These are phyloP conservation scores for Lactifluus volemus DNA, from an alignment of 768 basidiomycete species.

Conservation along the genomic window DNA sequence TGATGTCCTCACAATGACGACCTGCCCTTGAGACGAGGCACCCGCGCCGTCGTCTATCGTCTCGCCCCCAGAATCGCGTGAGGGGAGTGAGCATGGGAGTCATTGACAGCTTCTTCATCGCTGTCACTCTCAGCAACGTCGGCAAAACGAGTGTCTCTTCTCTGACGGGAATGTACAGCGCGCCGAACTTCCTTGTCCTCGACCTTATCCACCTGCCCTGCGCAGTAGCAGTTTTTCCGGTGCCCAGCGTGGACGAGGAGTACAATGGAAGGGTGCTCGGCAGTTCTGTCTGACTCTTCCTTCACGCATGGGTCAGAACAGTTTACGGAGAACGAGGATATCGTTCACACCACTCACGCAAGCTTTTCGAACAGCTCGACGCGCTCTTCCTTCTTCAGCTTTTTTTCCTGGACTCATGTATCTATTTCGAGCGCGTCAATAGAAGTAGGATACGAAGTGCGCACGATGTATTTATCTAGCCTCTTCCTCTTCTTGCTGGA, in stretches of 20 bases:
- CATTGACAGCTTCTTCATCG: background rate
- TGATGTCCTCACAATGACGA: conserved; percentile 5
- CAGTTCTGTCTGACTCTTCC: conserved; percentile 63
- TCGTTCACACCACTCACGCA: conserved; percentile 50
- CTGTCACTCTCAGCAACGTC: conserved; percentile 5
- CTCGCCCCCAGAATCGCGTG: background rate
- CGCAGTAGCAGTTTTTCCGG: conserved; percentile 54
- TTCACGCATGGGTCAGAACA: conserved; percentile 21
- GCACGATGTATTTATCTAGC: conserved; percentile 43
- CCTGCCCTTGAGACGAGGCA: background rate
- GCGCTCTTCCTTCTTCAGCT: conserved; percentile 85
- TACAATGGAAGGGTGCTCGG: conserved; percentile 51
- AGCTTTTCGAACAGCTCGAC: conserved; percentile 69
- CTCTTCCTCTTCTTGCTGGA: conserved; percentile 41
- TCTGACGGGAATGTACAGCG: conserved; percentile 41
- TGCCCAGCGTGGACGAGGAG: conserved; percentile 78
- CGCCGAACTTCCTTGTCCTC: conserved; percentile 55
- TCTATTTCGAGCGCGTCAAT: background rate
- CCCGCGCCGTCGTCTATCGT: background rate
- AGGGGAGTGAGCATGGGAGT: background rate
- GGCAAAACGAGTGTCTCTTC: conserved; percentile 33
- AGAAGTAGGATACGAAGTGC: conserved; percentile 10
- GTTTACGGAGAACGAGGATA: background rate
- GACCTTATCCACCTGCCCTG: conserved; percentile 47
- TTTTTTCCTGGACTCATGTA: conserved; percentile 57